These are phyloP conservation scores for Aspergillus ustus DNA, from an alignment of 2,329 filamentous ascomycete genomes.

Conservation along the genomic window DNA sequence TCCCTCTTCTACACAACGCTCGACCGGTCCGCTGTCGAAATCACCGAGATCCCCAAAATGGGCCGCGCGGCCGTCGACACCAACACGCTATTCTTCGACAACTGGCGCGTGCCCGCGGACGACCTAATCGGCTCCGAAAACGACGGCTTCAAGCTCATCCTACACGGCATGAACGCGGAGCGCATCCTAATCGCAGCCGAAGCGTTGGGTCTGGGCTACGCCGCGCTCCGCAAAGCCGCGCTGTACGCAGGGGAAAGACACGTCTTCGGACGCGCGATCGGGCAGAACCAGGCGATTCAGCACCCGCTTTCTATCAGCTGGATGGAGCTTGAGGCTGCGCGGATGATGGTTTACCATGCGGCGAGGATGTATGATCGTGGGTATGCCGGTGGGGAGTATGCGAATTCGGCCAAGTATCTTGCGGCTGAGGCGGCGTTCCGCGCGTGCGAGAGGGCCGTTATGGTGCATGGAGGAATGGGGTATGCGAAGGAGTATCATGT, in stretches of 20 bases:
- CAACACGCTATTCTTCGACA: constrained; percentile 51
- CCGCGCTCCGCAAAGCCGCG: constrained; percentile 47
- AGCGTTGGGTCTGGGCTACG: constrained; percentile 52
- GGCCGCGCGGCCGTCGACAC: constrained; percentile 51
- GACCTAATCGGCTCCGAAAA: constrained; percentile 50
- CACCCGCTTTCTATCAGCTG: constrained; percentile 60
- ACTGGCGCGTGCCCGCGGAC: constrained; percentile 45
- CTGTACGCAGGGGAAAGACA: constrained; percentile 54
- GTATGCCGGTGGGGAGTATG: constrained; percentile 57
- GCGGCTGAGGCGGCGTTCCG: constrained; percentile 62
- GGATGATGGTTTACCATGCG: constrained; percentile 62
- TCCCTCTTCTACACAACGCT: constrained; percentile 54
- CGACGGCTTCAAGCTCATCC: constrained; percentile 52
- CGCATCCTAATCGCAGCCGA: constrained; percentile 43
- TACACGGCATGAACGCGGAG: constrained; percentile 47
- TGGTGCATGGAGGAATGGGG: constrained; percentile 63
- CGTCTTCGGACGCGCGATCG: constrained; percentile 60
- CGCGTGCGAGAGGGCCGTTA: constrained; percentile 59
- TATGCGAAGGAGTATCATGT: constrained; percentile 65
- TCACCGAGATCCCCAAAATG: constrained; percentile 54
- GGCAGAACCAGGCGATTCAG: constrained; percentile 60
- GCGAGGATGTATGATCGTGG: constrained; percentile 59
- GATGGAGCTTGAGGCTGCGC: constrained; percentile 63
- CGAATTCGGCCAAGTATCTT: constrained; percentile 63
- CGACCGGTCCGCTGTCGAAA: constrained; percentile 40